Percentiles rank a stretch among this genome's conserved stretches.
Conservation (phyloP, 2,329 filamentous ascomycete species). For the Balansia obtecta region DNA sequence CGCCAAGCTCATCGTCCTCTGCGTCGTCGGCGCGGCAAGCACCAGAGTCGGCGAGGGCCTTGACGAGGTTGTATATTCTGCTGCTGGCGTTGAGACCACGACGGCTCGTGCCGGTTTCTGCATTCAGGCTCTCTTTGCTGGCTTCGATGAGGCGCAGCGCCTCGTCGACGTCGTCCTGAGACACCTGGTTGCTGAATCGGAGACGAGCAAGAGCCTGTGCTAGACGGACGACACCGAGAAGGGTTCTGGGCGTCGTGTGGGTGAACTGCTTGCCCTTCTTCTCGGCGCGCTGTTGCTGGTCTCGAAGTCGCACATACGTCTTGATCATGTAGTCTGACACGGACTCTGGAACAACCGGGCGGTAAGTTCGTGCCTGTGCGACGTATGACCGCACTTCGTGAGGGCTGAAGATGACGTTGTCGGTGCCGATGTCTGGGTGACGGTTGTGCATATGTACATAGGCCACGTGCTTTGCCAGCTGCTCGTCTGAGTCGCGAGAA, state of each 20-base stretch:
- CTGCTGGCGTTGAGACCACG: constrained; percentile 69
- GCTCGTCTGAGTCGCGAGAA: constrained; percentile 76
- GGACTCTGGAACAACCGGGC: constrained; percentile 70
- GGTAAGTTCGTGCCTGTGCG: constrained; percentile 79
- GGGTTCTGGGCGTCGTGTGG: constrained; percentile 85
- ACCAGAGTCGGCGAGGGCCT: constrained; percentile 73
- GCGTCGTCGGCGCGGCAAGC: constrained; percentile 65
- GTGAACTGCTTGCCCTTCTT: constrained; percentile 84
- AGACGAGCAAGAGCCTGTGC: constrained; percentile 88
- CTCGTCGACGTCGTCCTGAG: constrained; percentile 90
- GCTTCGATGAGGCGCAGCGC: constrained; percentile 83
- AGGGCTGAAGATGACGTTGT: constrained; percentile 69
- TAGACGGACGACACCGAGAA: constrained; percentile 84
- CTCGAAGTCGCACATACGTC: constrained; percentile 88
- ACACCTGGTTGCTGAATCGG: constrained; percentile 74
- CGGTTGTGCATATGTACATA: constrained; percentile 95
- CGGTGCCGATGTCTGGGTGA: constrained; percentile 61
- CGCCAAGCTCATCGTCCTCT: constrained; percentile 39
- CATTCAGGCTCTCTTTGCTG: constrained; percentile 80
- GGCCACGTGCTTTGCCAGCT: constrained; percentile 89
- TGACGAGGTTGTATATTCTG: constrained; percentile 91
- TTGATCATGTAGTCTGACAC: constrained; percentile 96
- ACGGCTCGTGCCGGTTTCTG: constrained; percentile 47
- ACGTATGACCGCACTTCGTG: constrained; percentile 94
- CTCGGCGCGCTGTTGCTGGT: constrained; percentile 84